Evolutionary conservation across 768 basidiomycete species (phyloP), one percentile per base, ranked within the genome.

Genomic region (Auricularia sp.): DNA sequence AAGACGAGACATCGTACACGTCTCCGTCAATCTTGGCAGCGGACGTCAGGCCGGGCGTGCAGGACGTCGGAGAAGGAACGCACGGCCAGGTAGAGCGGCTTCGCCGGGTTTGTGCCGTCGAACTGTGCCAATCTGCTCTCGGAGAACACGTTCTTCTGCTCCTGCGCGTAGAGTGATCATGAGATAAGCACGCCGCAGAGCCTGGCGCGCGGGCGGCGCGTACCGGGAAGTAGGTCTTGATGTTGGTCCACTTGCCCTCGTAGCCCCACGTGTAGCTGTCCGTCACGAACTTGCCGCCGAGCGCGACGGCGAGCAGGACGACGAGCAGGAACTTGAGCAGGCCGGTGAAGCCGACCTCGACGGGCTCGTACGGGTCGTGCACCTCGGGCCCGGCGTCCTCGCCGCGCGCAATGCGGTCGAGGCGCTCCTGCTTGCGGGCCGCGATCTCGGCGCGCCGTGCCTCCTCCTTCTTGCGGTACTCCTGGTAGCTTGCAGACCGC

Each of bases 1-100:
- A 86, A 66, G 82, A 81, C n/a, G 87, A 84, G 62, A 98, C 95
- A 71, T 98, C 95, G 75, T 87, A 98, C 7, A 98, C 92, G 62
- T 90, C 89, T 12, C 91, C 90, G 72, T 93, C 91, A 72, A 98
- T 89, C 91, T 93, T 47, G 64, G 43, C 33, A 42, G 35, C n/a
- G 64, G 59, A 61, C 47, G 39, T 33, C 36, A 68, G 64, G 66
- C 47, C 51, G 47, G 68, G 43, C 23, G 23, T 39, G 43, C 34
- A 62, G 65, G 14, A 66, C 53, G 8, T 7, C 39, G 8, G 39
- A 7, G 39, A 42, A 42, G 7, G 39, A 64, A 72, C 86, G 72
- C 75, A 90, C 91, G 65, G 93, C 94, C 59, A 98, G 76, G 76
- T 93, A 98, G 61, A 94, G 75, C 33, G 93, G 91, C 71, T 77